Conservation (phyloP, 2,329 filamentous ascomycete genomes). For the Fusarium sp. region DNA sequence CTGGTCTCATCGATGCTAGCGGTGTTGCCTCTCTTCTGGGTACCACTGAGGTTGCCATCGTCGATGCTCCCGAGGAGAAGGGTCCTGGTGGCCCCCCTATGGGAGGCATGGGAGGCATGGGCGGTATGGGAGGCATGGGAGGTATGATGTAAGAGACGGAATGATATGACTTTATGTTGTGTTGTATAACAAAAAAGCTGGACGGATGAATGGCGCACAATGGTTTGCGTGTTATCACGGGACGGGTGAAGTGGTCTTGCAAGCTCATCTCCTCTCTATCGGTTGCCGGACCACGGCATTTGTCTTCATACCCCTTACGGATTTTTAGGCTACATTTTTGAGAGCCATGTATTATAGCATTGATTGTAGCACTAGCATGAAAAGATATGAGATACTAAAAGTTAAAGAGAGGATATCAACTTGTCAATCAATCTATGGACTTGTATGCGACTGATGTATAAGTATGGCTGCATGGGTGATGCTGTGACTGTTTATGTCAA, state of each 20-base stretch:
- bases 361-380: slow-evolving; percentile 46
- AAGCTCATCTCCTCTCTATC: slow-evolving; percentile 53
- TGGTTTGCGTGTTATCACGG: slow-evolving; percentile 61
- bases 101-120: slow-evolving; percentile 75
- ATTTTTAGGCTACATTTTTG: slow-evolving; percentile 45
- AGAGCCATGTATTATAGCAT: slow-evolving; percentile 51
- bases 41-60: slow-evolving; percentile 97
- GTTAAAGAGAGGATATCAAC: slow-evolving; percentile 28
- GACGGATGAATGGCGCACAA: slow-evolving; percentile 55
- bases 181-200: slow-evolving; percentile 47
- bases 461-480: too few species aligned
- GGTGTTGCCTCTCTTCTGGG: slow-evolving; percentile 97
- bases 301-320: slow-evolving; percentile 47
- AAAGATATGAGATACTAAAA: slow-evolving; percentile 36
- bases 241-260: slow-evolving; percentile 46
- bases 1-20: slow-evolving; percentile 91
- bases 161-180: slow-evolving; percentile 37
- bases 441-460: background rate
- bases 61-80: slow-evolving; percentile 96
- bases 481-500: background rate
- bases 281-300: slow-evolving; percentile 38
- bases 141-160: slow-evolving; percentile 67
- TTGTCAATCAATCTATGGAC: background rate
- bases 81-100: slow-evolving; percentile 68
- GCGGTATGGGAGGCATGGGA: slow-evolving; percentile 66